phyloP scores from a whole-genome alignment of 352 stramenopile species.

The Globisporangium cylindrosporum region DNA sequence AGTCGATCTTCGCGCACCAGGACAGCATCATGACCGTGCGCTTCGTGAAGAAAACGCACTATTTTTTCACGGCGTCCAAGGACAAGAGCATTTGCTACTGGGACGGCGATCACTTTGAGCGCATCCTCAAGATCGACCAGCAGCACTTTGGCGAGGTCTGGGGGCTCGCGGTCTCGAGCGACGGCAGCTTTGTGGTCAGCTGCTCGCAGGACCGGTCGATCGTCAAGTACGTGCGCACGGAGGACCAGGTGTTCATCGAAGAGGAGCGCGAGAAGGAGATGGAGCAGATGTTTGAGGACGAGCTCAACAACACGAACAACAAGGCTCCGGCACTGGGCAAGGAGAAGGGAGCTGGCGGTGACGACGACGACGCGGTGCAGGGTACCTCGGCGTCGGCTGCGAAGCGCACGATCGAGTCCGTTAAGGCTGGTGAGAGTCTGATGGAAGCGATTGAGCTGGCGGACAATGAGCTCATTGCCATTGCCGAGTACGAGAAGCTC shows the following conservation, averaged over 20 bases:
- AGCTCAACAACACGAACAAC: slow-evolving; percentile 81
- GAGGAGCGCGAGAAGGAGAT: slow-evolving; percentile 97
- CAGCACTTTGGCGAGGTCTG: slow-evolving; percentile 86
- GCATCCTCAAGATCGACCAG: slow-evolving; percentile 75
- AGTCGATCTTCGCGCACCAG: slow-evolving; percentile 98
- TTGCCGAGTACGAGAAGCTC: slow-evolving; percentile 66
- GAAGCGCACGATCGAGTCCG: slow-evolving; percentile 91
- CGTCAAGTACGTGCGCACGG: slow-evolving; percentile 96
- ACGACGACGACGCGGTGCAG: slow-evolving; percentile 25
- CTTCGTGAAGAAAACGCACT: slow-evolving; percentile 96
- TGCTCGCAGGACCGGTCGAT: slow-evolving; percentile 97
- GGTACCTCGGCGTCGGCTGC: slow-evolving; percentile 86
- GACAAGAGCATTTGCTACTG: slow-evolving; percentile 97
- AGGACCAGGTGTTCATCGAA: slow-evolving; percentile 97
- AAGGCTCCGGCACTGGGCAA: slow-evolving; percentile 61
- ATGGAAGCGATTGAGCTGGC: slow-evolving; percentile 95
- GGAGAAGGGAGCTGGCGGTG: slow-evolving; percentile 49
- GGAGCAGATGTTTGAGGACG: slow-evolving; percentile 94
- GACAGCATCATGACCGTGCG: slow-evolving; percentile 97
- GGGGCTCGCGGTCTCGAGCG: slow-evolving; percentile 84
- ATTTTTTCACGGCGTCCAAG: slow-evolving; percentile 98
- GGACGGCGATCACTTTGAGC: slow-evolving; percentile 98
- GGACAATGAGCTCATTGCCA: slow-evolving; percentile 88
- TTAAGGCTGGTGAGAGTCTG: slow-evolving; percentile 88
- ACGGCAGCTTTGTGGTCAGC: slow-evolving; percentile 94